Conservation (phyloP, 257 asterid species). For the Nicotiana noctiflora region DNA sequence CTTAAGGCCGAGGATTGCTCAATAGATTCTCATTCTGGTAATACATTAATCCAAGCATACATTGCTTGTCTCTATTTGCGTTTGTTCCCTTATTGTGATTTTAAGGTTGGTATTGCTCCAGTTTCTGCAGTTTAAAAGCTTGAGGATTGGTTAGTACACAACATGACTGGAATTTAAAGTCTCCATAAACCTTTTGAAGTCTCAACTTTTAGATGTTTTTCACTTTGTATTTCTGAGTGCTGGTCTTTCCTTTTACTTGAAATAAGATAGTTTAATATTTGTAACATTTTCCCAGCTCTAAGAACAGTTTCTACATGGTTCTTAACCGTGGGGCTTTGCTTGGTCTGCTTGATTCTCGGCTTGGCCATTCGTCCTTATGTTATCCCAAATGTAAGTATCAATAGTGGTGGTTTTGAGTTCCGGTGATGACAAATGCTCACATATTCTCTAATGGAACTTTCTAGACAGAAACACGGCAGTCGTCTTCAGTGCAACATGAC, state of each 20-base stretch:
- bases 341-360: conserved; percentile 60
- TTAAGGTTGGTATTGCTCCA: not conserved
- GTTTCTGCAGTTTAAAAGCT: not conserved
- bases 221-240: no score
- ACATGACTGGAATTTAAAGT: not conserved
- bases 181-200: not conserved
- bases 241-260: no score
- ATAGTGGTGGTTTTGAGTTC: not conserved
- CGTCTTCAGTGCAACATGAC: conserved; percentile 45
- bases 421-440: not conserved
- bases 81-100: conserved; percentile 4
- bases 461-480: conserved; percentile 75
- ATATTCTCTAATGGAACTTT: conserved; percentile 35
- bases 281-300: conserved; percentile 34
- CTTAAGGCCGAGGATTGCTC: conserved; percentile 62
- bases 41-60: not conserved
- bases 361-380: conserved; percentile 60
- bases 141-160: not conserved
- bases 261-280: not conserved
- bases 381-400: conserved; percentile 50
- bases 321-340: conserved; percentile 46
- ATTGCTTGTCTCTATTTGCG: not conserved
- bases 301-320: conserved; percentile 51
- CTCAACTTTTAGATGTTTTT: not conserved
- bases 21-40: conserved; percentile 52